These are phyloP conservation scores for Plasmodium adleri DNA, from an alignment of 169 alveolate species.

Conservation along the genomic window DNA sequence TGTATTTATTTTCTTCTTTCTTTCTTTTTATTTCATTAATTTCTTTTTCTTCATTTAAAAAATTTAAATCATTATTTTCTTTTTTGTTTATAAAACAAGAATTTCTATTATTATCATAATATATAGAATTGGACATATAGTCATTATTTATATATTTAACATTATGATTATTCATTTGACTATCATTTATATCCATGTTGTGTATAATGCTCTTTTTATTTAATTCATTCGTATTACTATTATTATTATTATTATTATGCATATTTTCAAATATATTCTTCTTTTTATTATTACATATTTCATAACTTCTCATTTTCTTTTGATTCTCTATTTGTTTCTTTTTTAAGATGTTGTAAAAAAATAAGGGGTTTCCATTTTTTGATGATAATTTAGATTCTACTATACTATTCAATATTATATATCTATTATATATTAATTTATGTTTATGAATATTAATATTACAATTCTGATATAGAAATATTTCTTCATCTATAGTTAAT, in stretches of 20 bases:
- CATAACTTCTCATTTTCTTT: slow-evolving; percentile 42
- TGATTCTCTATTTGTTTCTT: slow-evolving; percentile 66
- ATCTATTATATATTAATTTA: slow-evolving; percentile 64
- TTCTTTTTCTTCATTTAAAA: not conserved
- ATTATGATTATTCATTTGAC: not conserved
- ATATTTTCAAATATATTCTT: slow-evolving; percentile 2
- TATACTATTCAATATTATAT: slow-evolving; percentile 50
- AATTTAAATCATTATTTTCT: too few species aligned
- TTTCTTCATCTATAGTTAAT: slow-evolving; percentile 74
- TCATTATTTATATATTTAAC: not conserved
- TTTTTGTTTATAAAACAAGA: too few species aligned
- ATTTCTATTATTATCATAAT: not conserved
- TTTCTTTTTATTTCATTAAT: not conserved
- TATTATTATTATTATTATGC: slow-evolving; percentile 2
- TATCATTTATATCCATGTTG: not conserved
- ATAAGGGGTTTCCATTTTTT: slow-evolving; percentile 47
- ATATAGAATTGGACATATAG: not conserved
- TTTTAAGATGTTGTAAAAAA: slow-evolving; percentile 69
- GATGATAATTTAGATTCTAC: slow-evolving; percentile 33
- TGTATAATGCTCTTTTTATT: not conserved
- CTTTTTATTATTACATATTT: slow-evolving; percentile 31
- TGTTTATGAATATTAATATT: slow-evolving; percentile 69
- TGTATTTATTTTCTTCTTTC: not conserved
- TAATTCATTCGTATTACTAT: not conserved
- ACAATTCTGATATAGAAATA: slow-evolving; percentile 71